Conservation (phyloP, 306 rosid species). For the Glycine tomentella region DNA sequence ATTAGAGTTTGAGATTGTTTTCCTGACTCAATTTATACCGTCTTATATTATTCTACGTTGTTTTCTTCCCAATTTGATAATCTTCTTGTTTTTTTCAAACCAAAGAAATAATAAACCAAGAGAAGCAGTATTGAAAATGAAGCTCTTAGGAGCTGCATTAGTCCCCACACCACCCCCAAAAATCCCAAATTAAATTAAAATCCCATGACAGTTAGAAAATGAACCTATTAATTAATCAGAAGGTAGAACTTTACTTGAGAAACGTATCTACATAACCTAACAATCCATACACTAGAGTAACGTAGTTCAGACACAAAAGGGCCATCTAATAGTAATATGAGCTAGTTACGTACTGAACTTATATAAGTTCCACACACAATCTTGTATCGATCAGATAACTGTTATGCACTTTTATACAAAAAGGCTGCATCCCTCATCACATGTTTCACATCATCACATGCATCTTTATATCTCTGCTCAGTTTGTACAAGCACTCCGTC, state of each 20-base stretch:
- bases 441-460: constrained; percentile 4
- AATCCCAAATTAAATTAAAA: background rate
- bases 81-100: background rate
- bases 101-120: background rate
- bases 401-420: constrained; percentile 44
- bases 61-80: background rate
- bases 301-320: constrained; percentile 30
- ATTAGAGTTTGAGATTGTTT: too few relatives aligned
- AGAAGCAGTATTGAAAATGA: background rate
- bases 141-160: background rate
- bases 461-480: constrained; percentile 32
- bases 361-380: constrained; percentile 42
- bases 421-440: constrained; percentile 45
- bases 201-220: constrained; percentile 10
- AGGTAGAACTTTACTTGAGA: background rate
- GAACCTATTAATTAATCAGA: background rate
- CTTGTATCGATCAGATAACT: constrained; percentile 35
- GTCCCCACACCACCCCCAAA: background rate
- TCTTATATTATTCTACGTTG: too few relatives aligned
- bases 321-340: constrained; percentile 47
- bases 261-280: constrained; percentile 36
- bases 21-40: too few relatives aligned
- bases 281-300: constrained; percentile 41
- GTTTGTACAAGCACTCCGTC: constrained; percentile 18
- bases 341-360: constrained; percentile 47